phyloP scores from a whole-genome alignment of 805 yeast species.

The Saccharomycopsis lassenensis region DNA sequence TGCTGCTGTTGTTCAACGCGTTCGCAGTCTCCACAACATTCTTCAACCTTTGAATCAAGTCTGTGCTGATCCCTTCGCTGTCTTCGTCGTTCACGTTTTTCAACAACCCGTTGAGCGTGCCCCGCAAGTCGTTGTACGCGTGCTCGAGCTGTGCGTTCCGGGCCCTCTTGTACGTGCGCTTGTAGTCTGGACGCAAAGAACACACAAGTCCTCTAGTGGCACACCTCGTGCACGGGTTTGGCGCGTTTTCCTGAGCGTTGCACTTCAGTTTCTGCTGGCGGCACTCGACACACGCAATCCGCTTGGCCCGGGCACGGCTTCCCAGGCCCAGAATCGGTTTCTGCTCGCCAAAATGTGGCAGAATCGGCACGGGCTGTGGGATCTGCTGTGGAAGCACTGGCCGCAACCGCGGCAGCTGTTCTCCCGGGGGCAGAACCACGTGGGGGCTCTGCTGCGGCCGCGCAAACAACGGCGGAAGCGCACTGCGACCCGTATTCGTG shows the following conservation, averaged over 20 bases:
- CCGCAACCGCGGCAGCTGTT: too few species aligned
- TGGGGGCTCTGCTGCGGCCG: too few species aligned
- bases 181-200: conserved; percentile 67
- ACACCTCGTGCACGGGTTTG: conserved; percentile 79
- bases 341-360: too few species aligned
- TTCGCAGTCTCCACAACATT: conserved; percentile 15
- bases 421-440: too few species aligned
- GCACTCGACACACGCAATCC: conserved; percentile 90
- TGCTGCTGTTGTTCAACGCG: conserved; percentile 10
- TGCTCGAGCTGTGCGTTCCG: conserved; percentile 72
- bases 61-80: conserved; percentile 9
- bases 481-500: too few species aligned
- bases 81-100: conserved; percentile 1
- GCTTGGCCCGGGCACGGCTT: too few species aligned
- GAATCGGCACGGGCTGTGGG: too few species aligned
- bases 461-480: too few species aligned
- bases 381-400: too few species aligned
- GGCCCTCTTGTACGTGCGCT: conserved; percentile 83
- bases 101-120: conserved; percentile 30
- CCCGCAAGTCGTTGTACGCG: conserved; percentile 61
- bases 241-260: conserved; percentile 69
- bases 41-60: conserved; percentile 12
- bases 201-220: conserved; percentile 58
- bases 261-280: conserved; percentile 91
- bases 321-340: too few species aligned